Evolutionary conservation across 2,329 filamentous ascomycete species (phyloP).

Genomic region (Phyllosticta capitalensis): DNA sequence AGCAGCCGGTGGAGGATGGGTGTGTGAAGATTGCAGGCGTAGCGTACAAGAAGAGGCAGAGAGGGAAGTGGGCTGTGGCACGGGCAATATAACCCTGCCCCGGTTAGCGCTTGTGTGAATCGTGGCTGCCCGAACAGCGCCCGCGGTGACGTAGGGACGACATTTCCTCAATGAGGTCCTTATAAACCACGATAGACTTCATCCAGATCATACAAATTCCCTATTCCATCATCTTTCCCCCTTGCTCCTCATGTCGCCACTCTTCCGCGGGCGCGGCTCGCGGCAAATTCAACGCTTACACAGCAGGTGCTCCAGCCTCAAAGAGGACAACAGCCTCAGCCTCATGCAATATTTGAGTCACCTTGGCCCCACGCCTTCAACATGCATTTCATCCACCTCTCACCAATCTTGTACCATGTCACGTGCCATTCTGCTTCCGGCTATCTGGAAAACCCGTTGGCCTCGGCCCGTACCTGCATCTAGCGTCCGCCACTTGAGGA

Average conservation of each 20-base stretch:
- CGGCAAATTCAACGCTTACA: neutral
- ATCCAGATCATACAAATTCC: too few relatives aligned
- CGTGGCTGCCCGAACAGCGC: constrained; percentile 11
- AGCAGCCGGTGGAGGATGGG: neutral
- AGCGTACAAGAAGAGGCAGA: neutral
- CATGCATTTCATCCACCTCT: neutral
- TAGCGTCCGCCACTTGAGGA: neutral
- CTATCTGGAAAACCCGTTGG: neutral
- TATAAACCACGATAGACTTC: too few relatives aligned
- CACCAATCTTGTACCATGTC: neutral
- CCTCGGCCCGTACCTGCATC: neutral
- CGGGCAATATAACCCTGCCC: constrained; percentile 10
- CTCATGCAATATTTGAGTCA: constrained; percentile 8
- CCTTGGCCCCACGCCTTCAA: neutral
- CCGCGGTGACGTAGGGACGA: constrained; percentile 9
- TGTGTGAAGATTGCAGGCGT: constrained; percentile 10
- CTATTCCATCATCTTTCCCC: neutral
- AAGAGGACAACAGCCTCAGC: constrained; percentile 9
- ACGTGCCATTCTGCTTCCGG: neutral
- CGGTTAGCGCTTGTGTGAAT: constrained; percentile 7
- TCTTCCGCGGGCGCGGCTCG: neutral
- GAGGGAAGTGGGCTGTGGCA: constrained; percentile 12
- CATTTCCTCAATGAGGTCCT: neutral
- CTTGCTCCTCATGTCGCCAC: neutral
- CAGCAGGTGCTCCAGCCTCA: constrained; percentile 5